phyloP scores from a whole-genome alignment of 768 basidiomycete genomes.

The Cystoderma amianthinum region DNA sequence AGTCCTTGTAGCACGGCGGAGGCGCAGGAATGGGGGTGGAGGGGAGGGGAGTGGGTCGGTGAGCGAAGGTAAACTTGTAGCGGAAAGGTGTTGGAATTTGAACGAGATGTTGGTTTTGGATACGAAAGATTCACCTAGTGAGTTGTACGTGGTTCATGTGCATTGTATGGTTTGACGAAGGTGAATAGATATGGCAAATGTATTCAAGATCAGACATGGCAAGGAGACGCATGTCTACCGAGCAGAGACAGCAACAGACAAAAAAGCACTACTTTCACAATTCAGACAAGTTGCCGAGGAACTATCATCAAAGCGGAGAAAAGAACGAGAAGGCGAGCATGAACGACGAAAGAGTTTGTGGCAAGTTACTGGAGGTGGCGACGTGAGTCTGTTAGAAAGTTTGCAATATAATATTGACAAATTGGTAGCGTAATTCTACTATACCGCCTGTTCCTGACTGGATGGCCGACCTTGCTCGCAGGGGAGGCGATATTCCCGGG shows the following conservation, averaged over 20 bases:
- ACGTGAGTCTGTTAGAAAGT: constrained; percentile 14
- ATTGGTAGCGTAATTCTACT: constrained; percentile 19
- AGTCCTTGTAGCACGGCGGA: constrained; percentile 77
- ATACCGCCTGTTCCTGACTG: constrained; percentile 68
- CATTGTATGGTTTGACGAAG: constrained; percentile 4
- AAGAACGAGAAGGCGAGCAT: constrained; percentile 91
- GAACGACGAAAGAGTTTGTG: constrained; percentile 79
- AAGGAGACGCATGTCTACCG: constrained; percentile 96
- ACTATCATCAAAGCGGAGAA: constrained; percentile 77
- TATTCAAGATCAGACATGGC: constrained; percentile 89
- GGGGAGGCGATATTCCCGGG: constrained; percentile 40
- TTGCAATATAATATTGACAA: background rate
- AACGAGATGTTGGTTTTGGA: constrained; percentile 94
- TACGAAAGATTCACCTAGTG: constrained; percentile 91
- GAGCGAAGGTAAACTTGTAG: constrained; percentile 75
- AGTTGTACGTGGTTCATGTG: constrained; percentile 15
- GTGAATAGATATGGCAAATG: constrained; percentile 74
- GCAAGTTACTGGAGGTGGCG: constrained; percentile 39
- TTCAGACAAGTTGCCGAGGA: constrained; percentile 94
- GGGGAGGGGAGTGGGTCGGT: constrained; percentile 34
- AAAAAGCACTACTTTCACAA: constrained; percentile 76
- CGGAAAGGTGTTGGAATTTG: constrained; percentile 89
- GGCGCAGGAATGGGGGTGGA: constrained; percentile 50
- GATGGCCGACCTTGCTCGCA: constrained; percentile 62
- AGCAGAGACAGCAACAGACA: constrained; percentile 74